Conservation (phyloP, 208 protist genomes). For the Leishmania turanica region DNA sequence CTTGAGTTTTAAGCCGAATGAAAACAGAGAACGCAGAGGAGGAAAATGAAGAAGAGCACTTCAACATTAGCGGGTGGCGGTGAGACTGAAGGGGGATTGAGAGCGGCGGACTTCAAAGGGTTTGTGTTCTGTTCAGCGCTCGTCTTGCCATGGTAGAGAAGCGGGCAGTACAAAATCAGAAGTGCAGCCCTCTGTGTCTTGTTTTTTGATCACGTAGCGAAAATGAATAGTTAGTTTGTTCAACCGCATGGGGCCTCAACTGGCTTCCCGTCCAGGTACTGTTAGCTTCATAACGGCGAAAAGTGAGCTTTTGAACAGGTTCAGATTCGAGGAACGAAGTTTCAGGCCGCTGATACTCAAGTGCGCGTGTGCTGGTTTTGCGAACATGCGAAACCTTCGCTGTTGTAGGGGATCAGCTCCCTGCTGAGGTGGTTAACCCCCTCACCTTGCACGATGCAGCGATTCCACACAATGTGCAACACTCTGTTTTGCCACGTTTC, state of each 20-base stretch:
- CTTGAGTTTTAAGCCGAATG: neutral
- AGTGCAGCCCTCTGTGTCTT: neutral
- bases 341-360: no score
- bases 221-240: neutral
- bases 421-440: no score
- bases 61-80: neutral
- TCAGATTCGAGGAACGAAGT: no score
- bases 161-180: neutral
- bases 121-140: neutral
- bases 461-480: neutral
- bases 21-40: conserved; percentile 5
- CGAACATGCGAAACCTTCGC: neutral
- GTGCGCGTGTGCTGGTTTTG: neutral
- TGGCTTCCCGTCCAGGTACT: neutral
- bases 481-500: neutral
- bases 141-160: neutral
- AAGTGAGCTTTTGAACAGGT: neutral
- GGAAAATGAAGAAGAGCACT: neutral
- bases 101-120: neutral
- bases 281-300: neutral
- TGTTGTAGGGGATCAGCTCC: neutral
- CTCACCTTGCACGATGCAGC: neutral
- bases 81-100: neutral
- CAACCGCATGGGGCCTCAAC: neutral
- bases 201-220: neutral